Evolutionary conservation across 352 stramenopile species (phyloP).

Genomic region (Phytophthora megakarya): DNA sequence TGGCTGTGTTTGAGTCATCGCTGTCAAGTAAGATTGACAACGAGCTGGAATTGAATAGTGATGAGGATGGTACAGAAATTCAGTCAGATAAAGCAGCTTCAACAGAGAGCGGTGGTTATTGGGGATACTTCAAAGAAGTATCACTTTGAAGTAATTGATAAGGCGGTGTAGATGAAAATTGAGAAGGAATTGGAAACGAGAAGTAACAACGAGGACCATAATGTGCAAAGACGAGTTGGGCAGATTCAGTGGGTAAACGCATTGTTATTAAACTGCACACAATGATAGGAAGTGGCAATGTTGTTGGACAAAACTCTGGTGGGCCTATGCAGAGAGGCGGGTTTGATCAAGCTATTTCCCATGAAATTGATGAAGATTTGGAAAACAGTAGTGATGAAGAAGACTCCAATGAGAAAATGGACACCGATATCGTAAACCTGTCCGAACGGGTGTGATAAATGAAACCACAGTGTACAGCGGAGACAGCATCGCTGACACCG

Average conservation of each 20-base stretch:
- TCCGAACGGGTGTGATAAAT: neutral
- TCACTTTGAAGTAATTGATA: too few species aligned
- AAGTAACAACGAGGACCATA: constrained; percentile 11
- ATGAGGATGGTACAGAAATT: constrained; percentile 12
- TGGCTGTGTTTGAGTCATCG: constrained; percentile 5
- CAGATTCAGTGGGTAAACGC: neutral
- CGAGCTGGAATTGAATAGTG: constrained; percentile 30
- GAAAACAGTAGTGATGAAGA: constrained; percentile 38
- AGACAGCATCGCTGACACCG: neutral
- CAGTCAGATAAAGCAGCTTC: neutral
- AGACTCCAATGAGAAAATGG: neutral
- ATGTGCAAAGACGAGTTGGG: neutral
- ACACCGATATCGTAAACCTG: neutral
- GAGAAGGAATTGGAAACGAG: constrained; percentile 29
- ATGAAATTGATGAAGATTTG: constrained; percentile 41
- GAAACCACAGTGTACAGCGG: neutral
- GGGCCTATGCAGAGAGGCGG: neutral
- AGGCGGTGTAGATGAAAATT: constrained; percentile 19
- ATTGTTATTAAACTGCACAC: neutral
- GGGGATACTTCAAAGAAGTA: neutral
- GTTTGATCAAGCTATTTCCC: constrained; percentile 24
- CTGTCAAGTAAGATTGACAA: constrained; percentile 28
- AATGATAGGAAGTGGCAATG: neutral
- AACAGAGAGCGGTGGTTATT: neutral
- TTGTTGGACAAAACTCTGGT: neutral